phyloP scores from a whole-genome alignment of 345 rosid species.

The Kandelia obovata region DNA sequence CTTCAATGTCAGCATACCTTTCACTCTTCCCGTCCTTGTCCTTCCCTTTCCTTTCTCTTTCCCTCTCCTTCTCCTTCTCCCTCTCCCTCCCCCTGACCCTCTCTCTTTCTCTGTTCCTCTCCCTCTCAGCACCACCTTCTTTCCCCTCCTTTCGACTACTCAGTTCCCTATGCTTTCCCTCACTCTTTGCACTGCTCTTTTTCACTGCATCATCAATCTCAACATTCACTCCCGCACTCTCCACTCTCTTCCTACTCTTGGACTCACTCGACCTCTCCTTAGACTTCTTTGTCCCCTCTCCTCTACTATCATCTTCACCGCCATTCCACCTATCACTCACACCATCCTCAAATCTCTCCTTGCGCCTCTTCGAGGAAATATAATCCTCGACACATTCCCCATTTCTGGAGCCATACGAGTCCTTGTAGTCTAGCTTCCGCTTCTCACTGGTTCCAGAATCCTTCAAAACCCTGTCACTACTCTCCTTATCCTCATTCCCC shows the following conservation, averaged over 20 bases:
- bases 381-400: slow-evolving; percentile 64
- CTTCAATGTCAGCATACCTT: slow-evolving; percentile 43
- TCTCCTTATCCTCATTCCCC: slow-evolving; percentile 42
- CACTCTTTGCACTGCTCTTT: slow-evolving; percentile 49
- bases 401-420: slow-evolving; percentile 43
- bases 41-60: slow-evolving; percentile 28
- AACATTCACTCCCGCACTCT: slow-evolving; percentile 36
- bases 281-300: slow-evolving; percentile 48
- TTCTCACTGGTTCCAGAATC: slow-evolving; percentile 61
- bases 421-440: slow-evolving; percentile 51
- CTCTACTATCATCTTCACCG: slow-evolving; percentile 45
- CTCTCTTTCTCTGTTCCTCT: slow-evolving; percentile 34
- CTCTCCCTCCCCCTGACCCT: not conserved
- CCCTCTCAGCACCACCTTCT: slow-evolving; percentile 41
- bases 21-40: slow-evolving; percentile 50
- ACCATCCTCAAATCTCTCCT: slow-evolving; percentile 51
- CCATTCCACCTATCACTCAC: slow-evolving; percentile 77
- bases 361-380: slow-evolving; percentile 60
- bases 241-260: slow-evolving; percentile 64
- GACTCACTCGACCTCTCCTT: slow-evolving; percentile 53
- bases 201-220: slow-evolving; percentile 41
- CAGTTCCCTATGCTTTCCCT: slow-evolving; percentile 63
- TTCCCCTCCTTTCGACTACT: slow-evolving; percentile 54
- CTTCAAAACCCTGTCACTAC: slow-evolving; percentile 50
- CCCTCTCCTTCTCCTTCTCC: slow-evolving; percentile 9